These are phyloP conservation scores for Tolypocladium amazonense DNA, from an alignment of 2,329 filamentous ascomycete species.

Conservation along the genomic window DNA sequence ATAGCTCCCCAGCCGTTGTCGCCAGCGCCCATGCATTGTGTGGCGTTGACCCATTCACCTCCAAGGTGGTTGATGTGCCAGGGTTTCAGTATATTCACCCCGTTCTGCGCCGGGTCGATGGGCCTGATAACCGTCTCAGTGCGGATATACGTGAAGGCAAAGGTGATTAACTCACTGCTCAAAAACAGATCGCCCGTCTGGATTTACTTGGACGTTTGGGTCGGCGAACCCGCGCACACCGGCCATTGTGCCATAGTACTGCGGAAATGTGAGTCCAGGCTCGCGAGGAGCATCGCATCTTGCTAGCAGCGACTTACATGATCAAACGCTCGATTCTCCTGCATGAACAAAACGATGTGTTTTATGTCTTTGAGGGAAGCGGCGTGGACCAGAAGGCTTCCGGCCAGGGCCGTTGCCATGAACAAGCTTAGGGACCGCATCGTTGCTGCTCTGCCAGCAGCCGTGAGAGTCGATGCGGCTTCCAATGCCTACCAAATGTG, in stretches of 20 bases:
- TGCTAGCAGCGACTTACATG: slow-evolving; percentile 12
- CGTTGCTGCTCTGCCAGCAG: neutral
- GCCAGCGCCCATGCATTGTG: slow-evolving; percentile 41
- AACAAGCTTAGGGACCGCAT: neutral
- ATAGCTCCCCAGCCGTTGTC: slow-evolving; percentile 40
- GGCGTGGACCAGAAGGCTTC: slow-evolving; percentile 11
- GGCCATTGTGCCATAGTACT: slow-evolving; percentile 45
- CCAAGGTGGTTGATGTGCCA: slow-evolving; percentile 39
- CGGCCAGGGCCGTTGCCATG: slow-evolving; percentile 6
- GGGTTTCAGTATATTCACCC: slow-evolving; percentile 36
- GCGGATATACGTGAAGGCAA: neutral
- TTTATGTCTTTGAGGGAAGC: slow-evolving; percentile 38
- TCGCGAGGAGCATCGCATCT: neutral
- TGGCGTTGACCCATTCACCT: slow-evolving; percentile 31
- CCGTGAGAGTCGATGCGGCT: neutral
- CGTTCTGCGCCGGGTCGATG: slow-evolving; percentile 21
- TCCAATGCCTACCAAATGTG: neutral
- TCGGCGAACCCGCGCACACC: slow-evolving; percentile 44
- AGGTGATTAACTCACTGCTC: slow-evolving; percentile 33
- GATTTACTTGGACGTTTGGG: slow-evolving; percentile 14
- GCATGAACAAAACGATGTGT: slow-evolving; percentile 49
- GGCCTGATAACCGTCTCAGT: neutral
- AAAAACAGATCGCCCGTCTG: slow-evolving; percentile 31
- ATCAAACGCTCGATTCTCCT: slow-evolving; percentile 27
- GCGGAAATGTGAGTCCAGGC: neutral